Evolutionary conservation across 208 protist species (phyloP), one percentile per base, ranked within the genome.

Genomic region (Leishmania braziliensis): DNA sequence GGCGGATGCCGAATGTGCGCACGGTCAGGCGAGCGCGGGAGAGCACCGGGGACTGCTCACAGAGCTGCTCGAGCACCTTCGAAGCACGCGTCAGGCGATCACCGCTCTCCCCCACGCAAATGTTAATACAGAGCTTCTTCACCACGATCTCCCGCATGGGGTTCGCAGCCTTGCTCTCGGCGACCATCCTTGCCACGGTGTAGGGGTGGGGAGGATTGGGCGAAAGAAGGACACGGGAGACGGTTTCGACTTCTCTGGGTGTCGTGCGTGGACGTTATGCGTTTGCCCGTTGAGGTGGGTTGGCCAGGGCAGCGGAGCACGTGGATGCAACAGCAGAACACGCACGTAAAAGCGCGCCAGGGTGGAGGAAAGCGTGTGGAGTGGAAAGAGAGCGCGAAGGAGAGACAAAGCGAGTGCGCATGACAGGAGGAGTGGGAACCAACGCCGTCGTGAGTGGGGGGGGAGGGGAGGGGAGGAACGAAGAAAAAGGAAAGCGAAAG

Each of bases 121-220:
- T 99, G 98, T 99, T 99, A 82, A 99, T 93, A 89, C 98, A 97
- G 39, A 99, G 98, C 95, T 99, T 99, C 80, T 98, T 96, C 81
- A 99, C 99, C 60, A 94, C 84, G 84, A 99, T 99, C 84, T 99
- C 92, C 80, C 96, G 92, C 99, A 99, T 99, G 65, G 92, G 91
- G 97, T 99, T 99, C 43, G 88, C 85, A n/a, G 90, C 92, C 89
- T 98, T 98, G 81, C 86, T 97, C 71, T 96, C 92, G 65, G 89
- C 91, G 66, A 93, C 88, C 91, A 93, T 92, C 72, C 81, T 92
- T 50, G 54, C n/a, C 60, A 16, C n/a, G n/a, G 23, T 10, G n/a
- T 66, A n/a, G n/a, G n/a, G 29, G 14, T 12, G 10, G 60, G 8
- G 12, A 29, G n/a, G 14, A 16, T 39, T 1, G 29, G 3, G 3